These are phyloP conservation scores for Leucocoprinus leucothites DNA, from an alignment of 768 basidiomycete genomes.

Conservation along the genomic window DNA sequence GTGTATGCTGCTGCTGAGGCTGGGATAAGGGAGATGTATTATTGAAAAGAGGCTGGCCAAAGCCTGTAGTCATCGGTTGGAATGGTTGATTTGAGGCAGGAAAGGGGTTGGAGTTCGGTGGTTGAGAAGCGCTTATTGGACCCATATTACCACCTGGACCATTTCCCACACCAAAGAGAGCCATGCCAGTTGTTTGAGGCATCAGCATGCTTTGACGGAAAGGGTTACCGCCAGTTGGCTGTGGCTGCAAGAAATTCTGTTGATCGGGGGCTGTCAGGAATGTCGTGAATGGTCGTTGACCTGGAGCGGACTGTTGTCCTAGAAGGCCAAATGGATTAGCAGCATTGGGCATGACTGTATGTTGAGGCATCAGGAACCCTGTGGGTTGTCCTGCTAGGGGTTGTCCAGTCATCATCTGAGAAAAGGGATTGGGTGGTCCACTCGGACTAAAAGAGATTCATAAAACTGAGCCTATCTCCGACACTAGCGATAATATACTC, in stretches of 20 bases:
- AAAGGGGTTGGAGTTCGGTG: constrained; percentile 18
- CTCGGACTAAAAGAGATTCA: constrained; percentile 37
- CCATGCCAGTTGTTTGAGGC: constrained; percentile 60
- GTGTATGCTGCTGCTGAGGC: constrained; percentile 1
- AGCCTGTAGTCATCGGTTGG: not conserved
- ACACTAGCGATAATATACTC: constrained; percentile 10
- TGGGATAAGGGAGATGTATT: not conserved
- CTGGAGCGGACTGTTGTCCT: constrained; percentile 32
- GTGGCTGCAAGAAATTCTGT: constrained; percentile 48
- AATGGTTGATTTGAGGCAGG: not conserved
- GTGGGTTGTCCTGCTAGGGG: constrained; percentile 46
- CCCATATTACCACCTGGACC: constrained; percentile 16
- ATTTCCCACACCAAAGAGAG: constrained; percentile 31
- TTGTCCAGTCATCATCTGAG: constrained; percentile 51
- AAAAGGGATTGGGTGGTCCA: constrained; percentile 76
- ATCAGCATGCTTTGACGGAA: constrained; percentile 80
- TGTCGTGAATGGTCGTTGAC: constrained; percentile 50
- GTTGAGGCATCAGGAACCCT: constrained; percentile 52
- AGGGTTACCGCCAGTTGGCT: constrained; percentile 70
- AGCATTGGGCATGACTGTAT: constrained; percentile 36
- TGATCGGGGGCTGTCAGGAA: constrained; percentile 48
- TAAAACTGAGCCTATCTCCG: constrained; percentile 2
- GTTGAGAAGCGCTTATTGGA: constrained; percentile 13
- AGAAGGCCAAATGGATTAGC: constrained; percentile 45
- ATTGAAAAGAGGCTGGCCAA: constrained; percentile 7